Evolutionary conservation across 2,329 filamentous ascomycete species (phyloP).

Genomic region (Aureobasidium musti): DNA sequence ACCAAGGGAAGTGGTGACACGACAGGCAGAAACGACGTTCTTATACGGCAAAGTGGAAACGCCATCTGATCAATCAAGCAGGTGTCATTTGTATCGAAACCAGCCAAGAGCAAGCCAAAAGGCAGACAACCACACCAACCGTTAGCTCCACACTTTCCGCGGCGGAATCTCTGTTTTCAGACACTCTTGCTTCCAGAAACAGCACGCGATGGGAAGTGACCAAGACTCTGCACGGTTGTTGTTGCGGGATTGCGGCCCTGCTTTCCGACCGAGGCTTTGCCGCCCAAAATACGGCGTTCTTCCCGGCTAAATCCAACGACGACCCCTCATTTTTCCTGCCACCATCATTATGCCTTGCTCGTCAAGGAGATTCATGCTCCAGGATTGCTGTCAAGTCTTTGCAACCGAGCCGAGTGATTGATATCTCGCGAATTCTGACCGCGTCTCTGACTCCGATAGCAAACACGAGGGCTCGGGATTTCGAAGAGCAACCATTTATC

Average conservation of each 20-base stretch:
- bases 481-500: neutral
- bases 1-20: neutral
- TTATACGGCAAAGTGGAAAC: constrained; percentile 3
- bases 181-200: neutral
- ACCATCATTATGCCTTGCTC: neutral
- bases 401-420: constrained; percentile 5
- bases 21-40: constrained; percentile 5
- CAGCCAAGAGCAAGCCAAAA: neutral
- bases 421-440: neutral
- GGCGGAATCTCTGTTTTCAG: neutral
- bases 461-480: neutral
- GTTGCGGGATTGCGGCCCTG: constrained; percentile 10
- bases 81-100: constrained; percentile 5
- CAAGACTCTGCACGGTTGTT: neutral
- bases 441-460: neutral
- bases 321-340: constrained; percentile 16
- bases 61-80: neutral
- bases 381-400: no score
- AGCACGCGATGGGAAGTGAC: neutral
- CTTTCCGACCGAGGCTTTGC: constrained; percentile 6
- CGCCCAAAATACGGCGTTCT: neutral
- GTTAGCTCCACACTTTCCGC: neutral
- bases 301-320: constrained; percentile 9
- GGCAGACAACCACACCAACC: neutral
- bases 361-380: neutral